Conservation (phyloP, 139 green algal genomes). For the Coelastrella sp. region DNA sequence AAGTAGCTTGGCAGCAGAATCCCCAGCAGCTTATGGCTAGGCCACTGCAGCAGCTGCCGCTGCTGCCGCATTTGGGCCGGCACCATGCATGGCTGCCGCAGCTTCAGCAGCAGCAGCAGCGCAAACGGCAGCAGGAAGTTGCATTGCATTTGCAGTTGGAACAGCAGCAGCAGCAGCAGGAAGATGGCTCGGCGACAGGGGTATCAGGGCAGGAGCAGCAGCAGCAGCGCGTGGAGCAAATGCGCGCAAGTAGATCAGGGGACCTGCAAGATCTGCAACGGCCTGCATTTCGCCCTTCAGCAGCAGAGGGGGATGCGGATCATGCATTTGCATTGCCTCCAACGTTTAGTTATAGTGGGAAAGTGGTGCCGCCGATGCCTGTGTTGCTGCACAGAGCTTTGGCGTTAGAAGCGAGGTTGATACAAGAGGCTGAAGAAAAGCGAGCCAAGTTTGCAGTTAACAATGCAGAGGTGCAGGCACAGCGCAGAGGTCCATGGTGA, state of each 20-base stretch:
- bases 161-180: background rate
- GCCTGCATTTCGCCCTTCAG: background rate
- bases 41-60: conserved; percentile 14
- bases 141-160: background rate
- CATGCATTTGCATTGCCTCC: too few species aligned
- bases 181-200: background rate
- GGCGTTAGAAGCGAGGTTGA: conserved; percentile 6
- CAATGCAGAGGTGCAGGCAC: background rate
- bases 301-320: background rate
- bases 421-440: background rate
- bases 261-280: background rate
- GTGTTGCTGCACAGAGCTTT: conserved; percentile 29
- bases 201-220: background rate
- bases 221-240: background rate
- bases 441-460: background rate
- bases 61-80: conserved; percentile 11
- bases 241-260: background rate
- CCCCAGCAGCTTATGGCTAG: background rate
- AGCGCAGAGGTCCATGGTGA: background rate
- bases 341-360: conserved; percentile 20
- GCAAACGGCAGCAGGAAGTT: background rate
- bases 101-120: conserved; percentile 11
- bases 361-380: conserved; percentile 24
- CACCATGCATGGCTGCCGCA: conserved; percentile 1
- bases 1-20: background rate